Percentiles rank a stretch among this genome's conserved stretches.
phyloP scores from a whole-genome alignment of 805 yeast genomes.

The Yarrowia hollandica region DNA sequence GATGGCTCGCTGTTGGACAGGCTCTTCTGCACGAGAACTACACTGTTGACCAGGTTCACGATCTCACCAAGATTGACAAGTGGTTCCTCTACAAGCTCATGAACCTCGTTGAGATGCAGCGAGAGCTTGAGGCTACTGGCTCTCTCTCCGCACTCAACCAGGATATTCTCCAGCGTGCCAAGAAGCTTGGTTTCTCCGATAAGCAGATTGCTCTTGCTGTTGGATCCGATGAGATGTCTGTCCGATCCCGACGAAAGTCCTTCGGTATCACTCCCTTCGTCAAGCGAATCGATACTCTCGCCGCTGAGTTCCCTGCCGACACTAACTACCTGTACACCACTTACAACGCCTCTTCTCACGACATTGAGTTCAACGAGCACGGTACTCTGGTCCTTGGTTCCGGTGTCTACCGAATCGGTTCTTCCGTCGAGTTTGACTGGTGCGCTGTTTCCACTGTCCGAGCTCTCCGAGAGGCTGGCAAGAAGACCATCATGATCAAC shows the following conservation, averaged over 20 bases:
- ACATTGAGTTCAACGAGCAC: slow-evolving; percentile 79
- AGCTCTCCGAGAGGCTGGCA: slow-evolving; percentile 82
- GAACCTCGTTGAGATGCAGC: slow-evolving; percentile 90
- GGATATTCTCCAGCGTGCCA: slow-evolving; percentile 74
- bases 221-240: slow-evolving; percentile 71
- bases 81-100: slow-evolving; percentile 93
- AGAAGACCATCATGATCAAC: slow-evolving; percentile 92
- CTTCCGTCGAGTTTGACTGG: slow-evolving; percentile 99
- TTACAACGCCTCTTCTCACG: slow-evolving; percentile 85
- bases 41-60: slow-evolving; percentile 89
- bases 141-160: slow-evolving; percentile 59
- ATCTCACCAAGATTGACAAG: slow-evolving; percentile 86
- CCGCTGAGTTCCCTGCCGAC: slow-evolving; percentile 98
- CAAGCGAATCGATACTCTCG: slow-evolving; percentile 94
- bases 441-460: slow-evolving; percentile 98
- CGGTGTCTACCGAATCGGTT: slow-evolving; percentile 98
- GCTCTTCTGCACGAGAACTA: slow-evolving; percentile 90
- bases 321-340: slow-evolving; percentile 96
- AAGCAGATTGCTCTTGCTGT: slow-evolving; percentile 84
- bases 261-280: slow-evolving; percentile 87
- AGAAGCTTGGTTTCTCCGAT: slow-evolving; percentile 93
- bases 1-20: slow-evolving; percentile 98
- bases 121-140: slow-evolving; percentile 67
- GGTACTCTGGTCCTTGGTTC: slow-evolving; percentile 96
- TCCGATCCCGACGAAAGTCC: slow-evolving; percentile 77